A percentile compares a stretch with the other conserved stretches of the same genome.
These are phyloP conservation scores for Annulohypoxylon maeteangense DNA, from an alignment of 495 filamentous ascomycete genomes.

Conservation along the genomic window DNA sequence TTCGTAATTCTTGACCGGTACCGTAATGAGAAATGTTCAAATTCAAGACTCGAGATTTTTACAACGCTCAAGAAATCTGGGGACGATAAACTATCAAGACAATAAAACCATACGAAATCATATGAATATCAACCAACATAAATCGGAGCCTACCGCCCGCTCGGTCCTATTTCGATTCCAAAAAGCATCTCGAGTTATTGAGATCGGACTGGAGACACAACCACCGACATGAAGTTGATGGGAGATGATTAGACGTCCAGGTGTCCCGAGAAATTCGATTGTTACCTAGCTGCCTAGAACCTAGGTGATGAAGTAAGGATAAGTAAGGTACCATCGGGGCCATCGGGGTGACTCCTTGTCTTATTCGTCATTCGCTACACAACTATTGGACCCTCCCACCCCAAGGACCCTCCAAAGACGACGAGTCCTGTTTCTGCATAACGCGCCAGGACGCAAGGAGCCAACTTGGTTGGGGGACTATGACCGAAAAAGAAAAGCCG, in stretches of 20 bases:
- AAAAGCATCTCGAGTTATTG: conserved; percentile 18
- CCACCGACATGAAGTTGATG: conserved; percentile 10
- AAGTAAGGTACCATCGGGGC: conserved; percentile 29
- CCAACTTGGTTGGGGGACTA: conserved; percentile 6
- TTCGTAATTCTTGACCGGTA: conserved; percentile 3
- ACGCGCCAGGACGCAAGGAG: conserved; percentile 40
- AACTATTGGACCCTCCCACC: conserved; percentile 17
- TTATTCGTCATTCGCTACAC: conserved; percentile 27
- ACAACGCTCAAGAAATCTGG: too few species aligned
- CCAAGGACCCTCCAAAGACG: not conserved
- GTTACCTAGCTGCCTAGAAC: conserved; percentile 1
- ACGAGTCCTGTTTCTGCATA: conserved; percentile 31
- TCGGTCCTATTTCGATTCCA: conserved; percentile 1
- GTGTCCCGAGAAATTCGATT: conserved; percentile 6
- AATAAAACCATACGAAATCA: not conserved
- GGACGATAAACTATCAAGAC: not conserved
- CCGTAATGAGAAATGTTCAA: not conserved
- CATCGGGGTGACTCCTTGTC: conserved; percentile 15
- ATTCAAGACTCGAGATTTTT: not conserved
- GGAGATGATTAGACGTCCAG: not conserved
- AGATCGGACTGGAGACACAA: conserved; percentile 14
- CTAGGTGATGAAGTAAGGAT: conserved; percentile 20
- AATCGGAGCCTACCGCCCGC: conserved; percentile 23
- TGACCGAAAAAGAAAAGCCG: conserved; percentile 30
- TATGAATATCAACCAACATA: not conserved